Evolutionary conservation across 2,329 filamentous ascomycete species (phyloP), one percentile per base, ranked within the genome.

Genomic region (Trichoderma afroharzianum): DNA sequence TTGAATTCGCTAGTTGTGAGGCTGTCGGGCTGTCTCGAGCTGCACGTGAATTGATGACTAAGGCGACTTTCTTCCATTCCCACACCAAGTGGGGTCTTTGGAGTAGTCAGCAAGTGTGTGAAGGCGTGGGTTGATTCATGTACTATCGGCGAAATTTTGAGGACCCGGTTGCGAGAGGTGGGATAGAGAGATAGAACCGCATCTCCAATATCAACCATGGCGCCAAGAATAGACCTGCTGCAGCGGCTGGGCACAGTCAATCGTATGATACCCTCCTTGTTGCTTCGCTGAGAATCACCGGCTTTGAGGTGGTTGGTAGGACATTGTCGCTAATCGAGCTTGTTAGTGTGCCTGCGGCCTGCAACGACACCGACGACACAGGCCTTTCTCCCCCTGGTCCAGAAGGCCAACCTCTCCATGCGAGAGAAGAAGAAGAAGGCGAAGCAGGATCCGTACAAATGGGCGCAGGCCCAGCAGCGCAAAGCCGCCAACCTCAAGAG

Each of bases 401-500:
- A 93, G 75, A 88, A 88, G 73, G 91, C 92, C 63, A 89, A 88
- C 75, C 80, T 91, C 26, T 88, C 89, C 50, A 83, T 83, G 66
- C 86, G 89, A 75, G 88, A 92, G 75, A 88, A 88, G 82, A 90
- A 90, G 79, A 87, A 88, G 72, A 86, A 88, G 74, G 88, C 88
- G 72, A 90, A 92, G 79, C 88, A 89, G 78, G 94, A 98, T 77
- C 94, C 94, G 0, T 98, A 97, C 79, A 87, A 91, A 72, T 88
- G 92, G 82, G 92, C 92, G 3, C 93, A 97, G 81, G 91, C 93
- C 36, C 89, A 92, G 77, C 93, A 94, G 79, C 91, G 93, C 73
- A 97, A 95, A 82, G 90, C 92, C 12, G 93, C 92, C 75, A 97
- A 97, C 79, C 80, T 95, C 59, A 88, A 92, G 78, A 90, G 93